Base-by-base conservation (phyloP, 202 grass and related monocot genomes). In the Setaria italica region DNA sequence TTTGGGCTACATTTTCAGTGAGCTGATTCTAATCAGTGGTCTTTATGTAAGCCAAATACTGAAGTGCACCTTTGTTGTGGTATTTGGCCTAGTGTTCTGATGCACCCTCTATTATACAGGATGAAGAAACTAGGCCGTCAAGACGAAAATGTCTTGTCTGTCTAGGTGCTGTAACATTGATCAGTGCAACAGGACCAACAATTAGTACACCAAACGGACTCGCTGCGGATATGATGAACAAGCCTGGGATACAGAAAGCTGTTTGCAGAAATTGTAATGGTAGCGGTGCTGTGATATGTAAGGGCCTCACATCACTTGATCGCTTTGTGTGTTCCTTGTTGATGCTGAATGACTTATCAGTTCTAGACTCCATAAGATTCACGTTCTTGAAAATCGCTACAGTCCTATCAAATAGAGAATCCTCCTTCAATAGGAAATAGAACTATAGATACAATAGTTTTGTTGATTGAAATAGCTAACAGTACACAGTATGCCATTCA, bases 241-340 rank as follows among this genome's bases (percentile, higher is more conserved):
- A 83, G 56, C 13, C 90, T 2, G 72, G 72, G 34, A 90, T 82
- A 74, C 89, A 89, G 79, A 97, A 94, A 51, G 82, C 95, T 39
- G 95, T 97, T 13, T 97, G 95, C 88, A 70, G 85, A 32, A 97
- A 97, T 71, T 97, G 95, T 72, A 74, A 43, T 0, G 95, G 95
- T 37, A 91, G 82, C 3, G 92, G 95, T 53, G 92, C 89, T 88
- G 77, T 97, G 59, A 83, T 97, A 90, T 97, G 95, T 97, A 85
- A 94, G 89, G 21, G 12, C 63, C 62, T 74, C 25, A 0, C 25
- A 15, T 71, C 19, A 34, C 21, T 87, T 16, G 42, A 37, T 74
- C 20, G 32, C 59, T 65, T 70, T 33, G 1, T 66, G 6, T 53
- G 15, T 69, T 55, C 30, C 62, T 81, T 72, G 15, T 47, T 58